phyloP scores from a whole-genome alignment of 768 basidiomycete genomes.

The Psilocybe cyanescens region DNA sequence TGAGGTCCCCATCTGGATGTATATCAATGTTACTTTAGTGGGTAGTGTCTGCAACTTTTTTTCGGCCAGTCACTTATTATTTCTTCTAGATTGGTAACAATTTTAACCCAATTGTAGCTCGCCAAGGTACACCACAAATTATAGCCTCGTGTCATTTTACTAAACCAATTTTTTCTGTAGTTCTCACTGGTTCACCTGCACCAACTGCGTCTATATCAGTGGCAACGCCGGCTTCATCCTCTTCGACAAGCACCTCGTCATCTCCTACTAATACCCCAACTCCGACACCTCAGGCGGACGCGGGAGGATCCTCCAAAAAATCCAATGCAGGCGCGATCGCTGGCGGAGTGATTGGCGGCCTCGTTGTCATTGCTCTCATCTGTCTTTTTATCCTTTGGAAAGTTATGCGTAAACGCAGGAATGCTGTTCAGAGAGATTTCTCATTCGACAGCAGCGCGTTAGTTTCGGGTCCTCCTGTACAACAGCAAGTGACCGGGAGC shows the following conservation, averaged over 20 bases:
- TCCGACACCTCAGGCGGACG: constrained; percentile 9
- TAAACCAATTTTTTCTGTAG: constrained; percentile 1
- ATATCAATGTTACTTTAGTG: constrained; percentile 50
- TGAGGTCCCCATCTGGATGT: constrained; percentile 61
- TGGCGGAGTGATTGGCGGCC: constrained; percentile 60
- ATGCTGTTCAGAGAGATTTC: constrained; percentile 22
- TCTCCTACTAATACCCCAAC: constrained; percentile 5
- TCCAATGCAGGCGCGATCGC: constrained; percentile 59
- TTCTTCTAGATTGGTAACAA: constrained; percentile 31
- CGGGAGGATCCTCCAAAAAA: constrained; percentile 13
- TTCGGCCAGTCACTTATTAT: constrained; percentile 9
- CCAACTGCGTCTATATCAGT: constrained; percentile 7
- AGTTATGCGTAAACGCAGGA: constrained; percentile 29
- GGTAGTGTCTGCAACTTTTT: constrained; percentile 2
- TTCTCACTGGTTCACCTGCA: neutral
- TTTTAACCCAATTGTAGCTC: constrained; percentile 41
- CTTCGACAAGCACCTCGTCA: constrained; percentile 2
- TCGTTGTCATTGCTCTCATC: constrained; percentile 46
- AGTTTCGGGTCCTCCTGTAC: constrained; percentile 20
- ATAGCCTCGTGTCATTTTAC: neutral
- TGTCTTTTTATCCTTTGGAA: constrained; percentile 44
- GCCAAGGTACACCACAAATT: constrained; percentile 17
- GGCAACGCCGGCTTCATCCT: neutral
- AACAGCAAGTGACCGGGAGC: constrained; percentile 10
- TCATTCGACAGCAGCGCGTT: constrained; percentile 28